Conservation (phyloP, 75 land plant species). For the Chamaecyparis obtusa region DNA sequence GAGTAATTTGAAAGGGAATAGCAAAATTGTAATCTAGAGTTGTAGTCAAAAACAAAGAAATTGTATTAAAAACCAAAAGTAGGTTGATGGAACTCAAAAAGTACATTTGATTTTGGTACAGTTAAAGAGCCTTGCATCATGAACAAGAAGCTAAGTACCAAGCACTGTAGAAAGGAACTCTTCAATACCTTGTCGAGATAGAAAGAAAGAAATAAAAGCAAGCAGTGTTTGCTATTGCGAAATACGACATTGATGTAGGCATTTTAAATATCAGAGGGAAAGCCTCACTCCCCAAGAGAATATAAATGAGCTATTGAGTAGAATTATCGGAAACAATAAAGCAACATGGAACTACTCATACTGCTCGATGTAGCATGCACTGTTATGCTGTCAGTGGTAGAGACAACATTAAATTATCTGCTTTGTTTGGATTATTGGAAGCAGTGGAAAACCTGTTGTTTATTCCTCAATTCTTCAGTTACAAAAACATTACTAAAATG, state of each 20-base stretch:
- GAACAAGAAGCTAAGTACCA: too few species aligned
- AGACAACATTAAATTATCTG: neutral
- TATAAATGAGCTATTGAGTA: neutral
- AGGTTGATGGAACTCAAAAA: too few species aligned
- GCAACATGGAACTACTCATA: neutral
- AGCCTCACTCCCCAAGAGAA: neutral
- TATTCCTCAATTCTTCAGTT: neutral
- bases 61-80: too few species aligned
- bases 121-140: too few species aligned
- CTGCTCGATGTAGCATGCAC: neutral
- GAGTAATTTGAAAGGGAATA: neutral
- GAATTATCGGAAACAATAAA: neutral
- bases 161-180: too few species aligned
- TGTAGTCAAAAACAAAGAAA: too few species aligned
- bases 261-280: neutral
- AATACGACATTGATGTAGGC: neutral
- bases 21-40: neutral
- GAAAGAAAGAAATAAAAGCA: neutral
- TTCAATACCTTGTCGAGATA: too few species aligned
- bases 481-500: neutral
- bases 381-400: neutral
- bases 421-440: neutral
- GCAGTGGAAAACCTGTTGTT: neutral
- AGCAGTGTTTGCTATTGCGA: neutral
- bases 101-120: too few species aligned